Evolutionary conservation across 208 protist genomes (phyloP), one percentile per base, ranked within the genome.

Genomic region (Acanthamoeba triangularis): DNA sequence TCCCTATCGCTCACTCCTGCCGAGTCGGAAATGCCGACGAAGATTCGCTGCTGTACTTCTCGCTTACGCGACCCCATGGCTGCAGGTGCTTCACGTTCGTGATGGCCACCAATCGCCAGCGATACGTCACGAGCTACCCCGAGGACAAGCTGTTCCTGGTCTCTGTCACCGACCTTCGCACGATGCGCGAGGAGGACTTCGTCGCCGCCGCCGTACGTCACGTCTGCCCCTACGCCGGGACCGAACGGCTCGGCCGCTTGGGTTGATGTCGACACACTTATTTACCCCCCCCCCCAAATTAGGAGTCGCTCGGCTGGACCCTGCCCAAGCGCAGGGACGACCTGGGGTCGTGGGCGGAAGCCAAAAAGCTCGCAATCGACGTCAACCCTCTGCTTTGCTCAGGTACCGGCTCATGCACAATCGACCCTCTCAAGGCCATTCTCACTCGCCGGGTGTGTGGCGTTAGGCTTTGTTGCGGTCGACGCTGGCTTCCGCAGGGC

Each of bases 71-170:
- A n/a, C 63, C 16, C 8, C 63, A 3, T 20, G 23, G 23, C 18
- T 20, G 33, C 74, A 84, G 74, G 37, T 63, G 47, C 49, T 87
- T 37, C 47, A 87, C 49, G 41, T 87, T 87, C 28, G 47, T 63
- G 37, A 87, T 87, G 49, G 78, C 78, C 47, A 37, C 78, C 41
- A 87, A 87, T 59, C 41, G 49, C n/a, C 78, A 87, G n/a, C 41
- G 78, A 5, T 87, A 59, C 23, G 78, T 87, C 78, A 61, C 49
- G 25, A 49, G 78, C 33, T 87, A 87, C 59, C 78, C 78, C 28
- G 49, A 52, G 10, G 41, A 61, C 78, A 30, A 3, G 78, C 47
- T 87, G 37, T 28, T 30, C 41, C 49, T 87, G 13, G n/a, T 87
- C 6, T 52, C 78, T 3, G 78, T 56, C n/a, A 87, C 78, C 78